Evolutionary conservation across 192 early-diverging fungal genomes (phyloP).

Genomic region (Coemansia sp.): DNA sequence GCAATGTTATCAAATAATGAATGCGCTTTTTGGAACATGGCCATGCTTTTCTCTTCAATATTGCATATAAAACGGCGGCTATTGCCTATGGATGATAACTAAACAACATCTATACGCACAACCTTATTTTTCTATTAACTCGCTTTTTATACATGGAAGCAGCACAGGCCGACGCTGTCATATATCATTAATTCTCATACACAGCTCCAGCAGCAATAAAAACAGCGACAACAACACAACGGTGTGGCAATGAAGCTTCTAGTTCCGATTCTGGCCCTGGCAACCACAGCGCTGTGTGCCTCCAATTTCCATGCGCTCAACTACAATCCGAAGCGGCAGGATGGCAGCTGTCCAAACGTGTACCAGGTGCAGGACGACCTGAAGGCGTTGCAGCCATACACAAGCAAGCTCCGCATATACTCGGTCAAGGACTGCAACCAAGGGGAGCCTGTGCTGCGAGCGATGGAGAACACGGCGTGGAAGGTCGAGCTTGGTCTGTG

Average conservation of each 20-base stretch:
- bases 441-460: constrained; percentile 58
- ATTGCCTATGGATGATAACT: background rate
- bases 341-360: constrained; percentile 58
- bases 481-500: constrained; percentile 60
- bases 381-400: constrained; percentile 57
- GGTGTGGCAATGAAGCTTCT: constrained; percentile 6
- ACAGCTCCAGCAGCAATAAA: background rate
- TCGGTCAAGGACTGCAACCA: constrained; percentile 62
- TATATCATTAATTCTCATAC: background rate
- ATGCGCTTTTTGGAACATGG: background rate
- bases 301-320: constrained; percentile 59
- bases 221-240: no score
- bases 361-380: constrained; percentile 60
- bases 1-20: background rate
- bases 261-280: constrained; percentile 12
- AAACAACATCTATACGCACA: background rate
- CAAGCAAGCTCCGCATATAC: constrained; percentile 59
- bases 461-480: constrained; percentile 62
- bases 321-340: constrained; percentile 59
- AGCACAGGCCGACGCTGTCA: no score
- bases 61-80: background rate
- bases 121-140: no score
- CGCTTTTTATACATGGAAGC: no score
- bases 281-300: constrained; percentile 12
- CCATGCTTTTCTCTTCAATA: background rate